phyloP scores from a whole-genome alignment of 164 flowering plant genomes.

The Stephania yunnanensis region DNA sequence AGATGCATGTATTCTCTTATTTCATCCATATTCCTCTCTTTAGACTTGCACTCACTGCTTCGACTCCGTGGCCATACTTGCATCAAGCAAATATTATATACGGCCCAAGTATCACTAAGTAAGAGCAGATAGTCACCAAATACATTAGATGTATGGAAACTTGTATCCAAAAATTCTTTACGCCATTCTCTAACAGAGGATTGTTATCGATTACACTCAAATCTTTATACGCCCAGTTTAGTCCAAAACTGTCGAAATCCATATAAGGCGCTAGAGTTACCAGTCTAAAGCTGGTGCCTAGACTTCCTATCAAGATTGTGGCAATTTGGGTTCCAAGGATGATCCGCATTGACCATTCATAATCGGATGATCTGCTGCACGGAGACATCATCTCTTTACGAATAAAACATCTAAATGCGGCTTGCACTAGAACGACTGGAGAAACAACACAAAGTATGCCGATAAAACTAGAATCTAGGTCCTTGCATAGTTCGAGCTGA shows the following conservation, averaged over 20 bases:
- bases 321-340: neutral
- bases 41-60: no score
- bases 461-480: neutral
- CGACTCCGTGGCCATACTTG: no score
- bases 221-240: neutral
- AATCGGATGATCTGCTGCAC: neutral
- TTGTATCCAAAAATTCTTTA: no score
- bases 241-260: neutral
- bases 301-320: neutral
- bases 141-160: no score
- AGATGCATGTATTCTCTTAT: no score
- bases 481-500: conserved; percentile 1
- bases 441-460: neutral
- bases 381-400: neutral
- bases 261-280: neutral
- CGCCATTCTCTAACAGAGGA: neutral
- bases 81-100: no score
- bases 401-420: neutral
- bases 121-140: no score
- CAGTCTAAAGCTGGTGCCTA: neutral
- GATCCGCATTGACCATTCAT: no score
- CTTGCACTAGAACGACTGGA: neutral
- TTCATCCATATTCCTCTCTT: no score
- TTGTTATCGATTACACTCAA: neutral
- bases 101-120: no score